phyloP scores from a whole-genome alignment of 495 filamentous ascomycete genomes.

The Jackrogersella minutella region DNA sequence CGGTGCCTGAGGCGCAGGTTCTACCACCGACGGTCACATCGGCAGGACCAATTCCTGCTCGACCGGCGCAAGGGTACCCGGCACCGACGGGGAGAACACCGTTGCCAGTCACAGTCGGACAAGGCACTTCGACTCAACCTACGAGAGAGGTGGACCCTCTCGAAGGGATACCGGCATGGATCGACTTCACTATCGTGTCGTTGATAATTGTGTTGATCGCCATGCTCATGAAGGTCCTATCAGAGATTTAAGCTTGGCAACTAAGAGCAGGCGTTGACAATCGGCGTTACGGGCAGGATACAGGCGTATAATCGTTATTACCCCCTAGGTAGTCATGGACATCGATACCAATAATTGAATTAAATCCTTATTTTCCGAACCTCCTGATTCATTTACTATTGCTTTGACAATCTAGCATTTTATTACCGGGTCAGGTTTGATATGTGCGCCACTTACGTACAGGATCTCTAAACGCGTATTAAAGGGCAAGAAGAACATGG shows the following conservation, averaged over 20 bases:
- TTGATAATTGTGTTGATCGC: slow-evolving; percentile 60
- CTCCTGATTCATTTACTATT: neutral
- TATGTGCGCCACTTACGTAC: no score
- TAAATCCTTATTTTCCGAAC: slow-evolving; percentile 4
- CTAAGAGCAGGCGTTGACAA: slow-evolving; percentile 3
- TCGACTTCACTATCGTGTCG: slow-evolving; percentile 67
- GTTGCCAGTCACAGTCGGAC: slow-evolving; percentile 35
- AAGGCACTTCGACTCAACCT: neutral
- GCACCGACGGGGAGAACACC: slow-evolving; percentile 51
- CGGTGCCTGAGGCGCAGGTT: slow-evolving; percentile 36
- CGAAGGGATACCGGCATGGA: slow-evolving; percentile 62
- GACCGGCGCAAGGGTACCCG: slow-evolving; percentile 43
- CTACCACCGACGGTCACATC: slow-evolving; percentile 14
- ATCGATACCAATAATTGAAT: slow-evolving; percentile 28
- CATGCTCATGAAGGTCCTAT: slow-evolving; percentile 56
- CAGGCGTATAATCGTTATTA: slow-evolving; percentile 1
- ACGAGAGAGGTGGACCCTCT: slow-evolving; percentile 36
- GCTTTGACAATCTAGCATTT: no score
- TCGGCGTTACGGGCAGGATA: slow-evolving; percentile 19
- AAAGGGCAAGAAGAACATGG: no score
- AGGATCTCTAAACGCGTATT: no score
- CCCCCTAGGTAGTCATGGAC: neutral
- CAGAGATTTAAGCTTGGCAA: slow-evolving; percentile 22
- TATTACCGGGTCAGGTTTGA: no score
- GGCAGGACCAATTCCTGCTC: slow-evolving; percentile 14